Evolutionary conservation across 257 asterid genomes (phyloP).

Genomic region (Capsicum pubescens): DNA sequence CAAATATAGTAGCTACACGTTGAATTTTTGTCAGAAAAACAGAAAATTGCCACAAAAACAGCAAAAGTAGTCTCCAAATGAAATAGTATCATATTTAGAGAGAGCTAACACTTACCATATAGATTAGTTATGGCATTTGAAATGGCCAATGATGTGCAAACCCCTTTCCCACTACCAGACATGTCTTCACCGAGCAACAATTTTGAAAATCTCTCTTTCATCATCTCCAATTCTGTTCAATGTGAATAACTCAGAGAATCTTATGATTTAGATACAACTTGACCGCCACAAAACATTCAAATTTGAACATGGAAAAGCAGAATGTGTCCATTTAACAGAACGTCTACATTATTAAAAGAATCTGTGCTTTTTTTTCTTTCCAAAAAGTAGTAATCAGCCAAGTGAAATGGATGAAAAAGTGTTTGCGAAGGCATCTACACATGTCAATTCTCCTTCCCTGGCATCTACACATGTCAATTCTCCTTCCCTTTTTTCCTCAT

Average conservation of each 20-base stretch:
- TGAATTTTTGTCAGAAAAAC: background rate
- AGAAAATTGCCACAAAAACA: background rate
- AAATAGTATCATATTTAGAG: background rate
- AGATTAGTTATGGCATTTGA: constrained; percentile 86
- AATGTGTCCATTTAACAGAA: background rate
- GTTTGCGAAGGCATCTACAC: too few relatives aligned
- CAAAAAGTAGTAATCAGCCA: background rate
- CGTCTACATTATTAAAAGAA: background rate
- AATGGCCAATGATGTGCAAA: constrained; percentile 79
- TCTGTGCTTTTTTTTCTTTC: background rate
- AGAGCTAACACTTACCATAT: constrained; percentile 54
- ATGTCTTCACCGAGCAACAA: constrained; percentile 90
- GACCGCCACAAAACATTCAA: constrained; percentile 11
- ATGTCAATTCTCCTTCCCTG: background rate
- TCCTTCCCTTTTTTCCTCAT: background rate
- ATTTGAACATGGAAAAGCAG: background rate
- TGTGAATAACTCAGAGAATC: background rate
- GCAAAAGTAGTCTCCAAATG: background rate
- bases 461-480: background rate
- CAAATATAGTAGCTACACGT: constrained; percentile 79
- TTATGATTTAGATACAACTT: background rate
- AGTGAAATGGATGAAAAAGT: background rate
- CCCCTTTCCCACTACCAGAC: constrained; percentile 96
- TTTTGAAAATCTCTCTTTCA: constrained; percentile 80
- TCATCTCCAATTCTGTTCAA: constrained; percentile 75